Conservation (phyloP, 768 basidiomycete genomes). For the Lyophyllum semitale region DNA sequence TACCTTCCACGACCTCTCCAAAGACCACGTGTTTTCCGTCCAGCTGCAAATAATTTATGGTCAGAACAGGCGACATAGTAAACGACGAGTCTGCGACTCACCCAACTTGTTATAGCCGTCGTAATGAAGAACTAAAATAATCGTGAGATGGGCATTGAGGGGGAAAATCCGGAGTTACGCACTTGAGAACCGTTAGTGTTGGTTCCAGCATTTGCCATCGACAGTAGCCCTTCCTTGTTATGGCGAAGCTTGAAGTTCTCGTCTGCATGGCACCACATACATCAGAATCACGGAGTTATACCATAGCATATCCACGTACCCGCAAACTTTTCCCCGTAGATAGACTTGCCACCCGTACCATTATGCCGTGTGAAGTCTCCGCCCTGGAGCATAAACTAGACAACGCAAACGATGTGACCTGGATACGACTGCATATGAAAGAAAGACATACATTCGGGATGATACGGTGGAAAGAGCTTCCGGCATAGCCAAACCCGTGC, state of each 20-base stretch:
- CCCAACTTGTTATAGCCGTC: constrained; percentile 69
- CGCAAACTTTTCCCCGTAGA: constrained; percentile 80
- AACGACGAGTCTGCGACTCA: constrained; percentile 21
- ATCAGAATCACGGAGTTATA: not conserved
- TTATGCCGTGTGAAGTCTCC: constrained; percentile 81
- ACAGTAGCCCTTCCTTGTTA: constrained; percentile 64
- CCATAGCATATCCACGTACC: constrained; percentile 41
- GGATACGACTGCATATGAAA: not conserved
- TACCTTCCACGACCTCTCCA: constrained; percentile 65
- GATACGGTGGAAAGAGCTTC: constrained; percentile 70
- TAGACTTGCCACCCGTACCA: constrained; percentile 83
- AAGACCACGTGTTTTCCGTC: constrained; percentile 73
- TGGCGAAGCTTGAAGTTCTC: constrained; percentile 74
- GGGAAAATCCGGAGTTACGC: constrained; percentile 7
- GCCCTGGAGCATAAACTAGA: constrained; percentile 82
- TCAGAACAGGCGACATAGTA: not conserved
- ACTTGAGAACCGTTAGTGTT: constrained; percentile 84
- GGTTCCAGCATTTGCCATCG: constrained; percentile 87
- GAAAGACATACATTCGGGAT: constrained; percentile 56
- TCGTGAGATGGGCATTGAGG: not conserved
- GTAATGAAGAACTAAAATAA: constrained; percentile 71
- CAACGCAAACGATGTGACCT: not conserved
- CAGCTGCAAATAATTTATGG: constrained; percentile 34
- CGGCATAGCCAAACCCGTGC: constrained; percentile 72
- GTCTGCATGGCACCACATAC: constrained; percentile 35